Evolutionary conservation across 2,329 filamentous ascomycete species (phyloP).

Genomic region (Passalora sequoiae): DNA sequence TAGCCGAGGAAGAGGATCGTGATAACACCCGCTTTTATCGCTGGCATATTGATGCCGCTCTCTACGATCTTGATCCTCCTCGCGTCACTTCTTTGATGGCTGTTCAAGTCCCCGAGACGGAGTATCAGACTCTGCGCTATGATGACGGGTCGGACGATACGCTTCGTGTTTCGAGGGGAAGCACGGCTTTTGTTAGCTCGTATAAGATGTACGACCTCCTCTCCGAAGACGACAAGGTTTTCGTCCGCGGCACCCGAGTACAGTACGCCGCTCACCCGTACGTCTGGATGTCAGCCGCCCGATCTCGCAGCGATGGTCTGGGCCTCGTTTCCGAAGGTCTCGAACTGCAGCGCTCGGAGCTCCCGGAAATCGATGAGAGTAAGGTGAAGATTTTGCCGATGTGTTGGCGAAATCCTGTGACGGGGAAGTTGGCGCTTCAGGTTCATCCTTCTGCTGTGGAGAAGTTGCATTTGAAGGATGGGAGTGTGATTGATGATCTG

Average conservation of each 20-base stretch:
- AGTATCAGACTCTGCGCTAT: constrained; percentile 63
- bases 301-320: constrained; percentile 62
- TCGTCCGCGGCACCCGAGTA: constrained; percentile 61
- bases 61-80: constrained; percentile 71
- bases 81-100: constrained; percentile 68
- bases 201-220: constrained; percentile 66
- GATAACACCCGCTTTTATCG: constrained; percentile 61
- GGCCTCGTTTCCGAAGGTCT: constrained; percentile 63
- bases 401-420: constrained; percentile 72
- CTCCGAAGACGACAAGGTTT: constrained; percentile 60
- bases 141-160: constrained; percentile 66
- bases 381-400: constrained; percentile 70
- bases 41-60: constrained; percentile 75
- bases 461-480: constrained; percentile 62
- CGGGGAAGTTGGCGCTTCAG: constrained; percentile 63
- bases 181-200: constrained; percentile 69
- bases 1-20: constrained; percentile 58
- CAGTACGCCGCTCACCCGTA: constrained; percentile 78
- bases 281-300: constrained; percentile 71
- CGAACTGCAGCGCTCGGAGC: constrained; percentile 55
- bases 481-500: constrained; percentile 64
- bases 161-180: constrained; percentile 65
- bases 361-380: constrained; percentile 60
- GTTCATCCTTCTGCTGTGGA: constrained; percentile 68
- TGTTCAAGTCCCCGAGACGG: constrained; percentile 64